phyloP scores from a whole-genome alignment of 1,139 yeast genomes.

The Diutina ranongensis region DNA sequence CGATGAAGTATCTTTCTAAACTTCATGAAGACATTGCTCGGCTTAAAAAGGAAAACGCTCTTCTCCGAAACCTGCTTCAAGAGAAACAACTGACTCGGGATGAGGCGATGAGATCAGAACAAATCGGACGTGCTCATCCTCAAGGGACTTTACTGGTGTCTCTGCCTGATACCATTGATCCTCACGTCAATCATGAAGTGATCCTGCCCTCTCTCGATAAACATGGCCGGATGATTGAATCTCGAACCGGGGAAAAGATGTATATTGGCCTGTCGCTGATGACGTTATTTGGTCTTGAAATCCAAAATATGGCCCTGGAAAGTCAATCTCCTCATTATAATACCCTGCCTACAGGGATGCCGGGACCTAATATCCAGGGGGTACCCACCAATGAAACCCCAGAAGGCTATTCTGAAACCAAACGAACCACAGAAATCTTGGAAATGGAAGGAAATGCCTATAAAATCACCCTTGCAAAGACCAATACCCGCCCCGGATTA shows the following conservation, averaged over 20 bases:
- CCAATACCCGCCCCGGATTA: slow-evolving; percentile 56
- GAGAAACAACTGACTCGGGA: slow-evolving; percentile 14
- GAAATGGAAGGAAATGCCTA: slow-evolving; percentile 72
- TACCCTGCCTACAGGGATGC: background rate
- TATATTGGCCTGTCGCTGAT: slow-evolving; percentile 74
- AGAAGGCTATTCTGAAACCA: slow-evolving; percentile 9
- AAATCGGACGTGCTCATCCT: background rate
- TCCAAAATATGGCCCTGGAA: slow-evolving; percentile 45
- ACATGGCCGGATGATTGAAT: slow-evolving; percentile 58
- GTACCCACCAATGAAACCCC: slow-evolving; percentile 11
- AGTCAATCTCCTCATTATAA: background rate
- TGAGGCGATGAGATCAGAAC: background rate
- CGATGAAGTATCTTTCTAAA: slow-evolving; percentile 59
- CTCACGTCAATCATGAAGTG: slow-evolving; percentile 21
- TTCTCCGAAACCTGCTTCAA: slow-evolving; percentile 35
- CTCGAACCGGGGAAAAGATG: slow-evolving; percentile 62
- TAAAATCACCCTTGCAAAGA: slow-evolving; percentile 53
- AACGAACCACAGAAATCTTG: slow-evolving; percentile 34
- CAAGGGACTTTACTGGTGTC: background rate
- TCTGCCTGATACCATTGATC: slow-evolving; percentile 1
- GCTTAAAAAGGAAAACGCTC: slow-evolving; percentile 42
- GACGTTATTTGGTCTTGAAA: slow-evolving; percentile 70
- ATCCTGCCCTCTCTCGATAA: slow-evolving; percentile 60
- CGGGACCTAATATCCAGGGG: no score
- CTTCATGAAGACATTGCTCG: slow-evolving; percentile 57